Base-by-base conservation (phyloP, 2,329 filamentous ascomycete genomes). In the Hypoxylon sp. region DNA sequence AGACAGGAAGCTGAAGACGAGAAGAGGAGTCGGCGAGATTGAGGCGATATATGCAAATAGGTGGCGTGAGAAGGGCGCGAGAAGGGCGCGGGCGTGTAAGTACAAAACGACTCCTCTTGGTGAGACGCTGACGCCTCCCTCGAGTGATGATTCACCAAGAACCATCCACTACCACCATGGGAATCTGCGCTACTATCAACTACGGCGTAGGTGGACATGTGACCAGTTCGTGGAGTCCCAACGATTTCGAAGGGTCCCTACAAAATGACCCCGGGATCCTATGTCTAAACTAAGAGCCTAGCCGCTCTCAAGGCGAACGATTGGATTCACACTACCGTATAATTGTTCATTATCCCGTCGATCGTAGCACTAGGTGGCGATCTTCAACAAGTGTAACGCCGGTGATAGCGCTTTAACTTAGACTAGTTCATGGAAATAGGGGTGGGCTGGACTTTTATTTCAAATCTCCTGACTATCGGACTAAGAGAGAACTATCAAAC, bases 281-380 rank as follows among this genome's bases (percentile, higher is more conserved):
- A 3, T 27, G 5, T 27, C 24, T n/a, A 8, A 3, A 11, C 17
- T 19, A 44, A 11, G 10, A 44, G 39, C 7, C 39, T 44, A 21
- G 17, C 39, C 56, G 15, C 19, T 35, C 2, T 42, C 46, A 32
- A 24, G 21, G 46, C 29, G 29, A 19, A 19, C 1, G 46, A 29
- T 51, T 44, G n/a, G 8, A 27, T 50, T 50, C 29, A 35, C 57
- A 31, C 37, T 52, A 60, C 42, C 7, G 24, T 15, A 44, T 15
- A 31, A n/a, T 46, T 27, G 58, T 39, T 21, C 19, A 48, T 19
- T 37, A 44, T 46, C 37, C 47, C 37, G 55, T 53, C 61, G 61
- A 58, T 58, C 39, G 35, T 24, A 37, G 47, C 61, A 35, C 61
- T 58, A 64, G 37, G 42, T 19, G 47, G 19, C 39, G 54, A 64